Evolutionary conservation across 2,329 filamentous ascomycete species (phyloP).

Genomic region (Diplocarpon mali): DNA sequence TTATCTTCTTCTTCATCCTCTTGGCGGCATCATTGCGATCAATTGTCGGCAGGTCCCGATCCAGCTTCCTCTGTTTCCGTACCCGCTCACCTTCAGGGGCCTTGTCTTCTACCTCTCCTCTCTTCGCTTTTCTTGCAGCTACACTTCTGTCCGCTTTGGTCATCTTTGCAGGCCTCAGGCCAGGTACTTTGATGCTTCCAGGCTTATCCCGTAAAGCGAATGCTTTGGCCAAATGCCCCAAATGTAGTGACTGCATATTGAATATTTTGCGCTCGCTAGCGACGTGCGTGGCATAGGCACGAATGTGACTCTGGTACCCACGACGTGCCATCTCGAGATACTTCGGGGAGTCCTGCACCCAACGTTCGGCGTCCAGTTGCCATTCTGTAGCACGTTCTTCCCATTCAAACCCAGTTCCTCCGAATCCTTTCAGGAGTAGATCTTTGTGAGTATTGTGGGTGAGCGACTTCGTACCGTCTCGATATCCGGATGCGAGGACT

Average conservation of each 20-base stretch:
- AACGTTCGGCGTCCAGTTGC: slow-evolving; percentile 55
- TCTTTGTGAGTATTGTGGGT: slow-evolving; percentile 52
- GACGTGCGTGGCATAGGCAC: slow-evolving; percentile 90
- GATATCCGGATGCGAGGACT: slow-evolving; percentile 32
- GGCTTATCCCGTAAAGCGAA: slow-evolving; percentile 86
- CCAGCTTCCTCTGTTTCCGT: slow-evolving; percentile 29
- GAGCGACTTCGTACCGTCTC: slow-evolving; percentile 51
- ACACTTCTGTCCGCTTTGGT: slow-evolving; percentile 32
- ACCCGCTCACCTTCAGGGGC: slow-evolving; percentile 26
- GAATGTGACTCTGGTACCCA: slow-evolving; percentile 83
- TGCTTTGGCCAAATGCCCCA: slow-evolving; percentile 88
- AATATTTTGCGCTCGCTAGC: slow-evolving; percentile 78
- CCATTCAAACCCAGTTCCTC: slow-evolving; percentile 42
- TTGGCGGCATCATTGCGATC: slow-evolving; percentile 48
- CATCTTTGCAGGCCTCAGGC: slow-evolving; percentile 32
- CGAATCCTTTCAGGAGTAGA: slow-evolving; percentile 55
- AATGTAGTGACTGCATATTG: slow-evolving; percentile 80
- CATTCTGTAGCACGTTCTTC: slow-evolving; percentile 56
- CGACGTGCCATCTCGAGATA: slow-evolving; percentile 72
- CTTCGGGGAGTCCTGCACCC: slow-evolving; percentile 51
- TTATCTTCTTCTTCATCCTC: slow-evolving; percentile 54
- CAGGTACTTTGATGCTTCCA: slow-evolving; percentile 58
- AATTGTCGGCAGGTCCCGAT: slow-evolving; percentile 30
- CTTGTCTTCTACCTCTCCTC: slow-evolving; percentile 28
- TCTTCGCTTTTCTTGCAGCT: slow-evolving; percentile 27